phyloP scores from a whole-genome alignment of 345 rosid genomes.

The Aquilaria yunnanensis region DNA sequence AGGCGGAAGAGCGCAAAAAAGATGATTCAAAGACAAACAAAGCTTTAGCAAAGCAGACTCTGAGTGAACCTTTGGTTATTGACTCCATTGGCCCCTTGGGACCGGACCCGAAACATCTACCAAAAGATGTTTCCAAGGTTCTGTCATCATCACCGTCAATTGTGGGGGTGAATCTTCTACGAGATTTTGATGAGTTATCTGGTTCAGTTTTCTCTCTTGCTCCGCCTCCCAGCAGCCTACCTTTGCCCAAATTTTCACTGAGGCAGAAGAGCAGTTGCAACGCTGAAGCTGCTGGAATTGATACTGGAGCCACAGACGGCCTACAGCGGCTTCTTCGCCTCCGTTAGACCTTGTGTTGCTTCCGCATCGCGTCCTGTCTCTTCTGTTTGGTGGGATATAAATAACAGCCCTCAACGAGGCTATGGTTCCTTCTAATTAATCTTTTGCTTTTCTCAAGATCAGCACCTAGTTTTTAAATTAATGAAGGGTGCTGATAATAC shows the following conservation, averaged over 20 bases:
- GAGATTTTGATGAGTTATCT: slow-evolving; percentile 26
- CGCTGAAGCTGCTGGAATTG: slow-evolving; percentile 45
- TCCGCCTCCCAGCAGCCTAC: slow-evolving; percentile 75
- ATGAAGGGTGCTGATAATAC: neutral
- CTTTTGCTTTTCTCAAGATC: slow-evolving; percentile 9
- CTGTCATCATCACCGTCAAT: neutral
- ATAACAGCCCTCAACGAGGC: slow-evolving; percentile 18
- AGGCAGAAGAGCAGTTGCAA: slow-evolving; percentile 53
- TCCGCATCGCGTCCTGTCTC: neutral
- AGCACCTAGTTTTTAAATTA: slow-evolving; percentile 27
- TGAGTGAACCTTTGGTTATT: slow-evolving; percentile 1
- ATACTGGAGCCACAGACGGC: slow-evolving; percentile 49
- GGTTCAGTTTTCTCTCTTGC: slow-evolving; percentile 34
- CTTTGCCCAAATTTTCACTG: slow-evolving; percentile 60
- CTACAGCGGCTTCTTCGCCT: slow-evolving; percentile 66
- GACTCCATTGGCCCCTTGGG: slow-evolving; percentile 22
- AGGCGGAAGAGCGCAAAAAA: slow-evolving; percentile 8
- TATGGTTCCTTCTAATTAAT: slow-evolving; percentile 8
- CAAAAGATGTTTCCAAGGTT: slow-evolving; percentile 26
- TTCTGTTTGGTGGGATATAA: slow-evolving; percentile 1
- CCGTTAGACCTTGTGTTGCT: slow-evolving; percentile 31
- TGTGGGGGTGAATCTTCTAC: slow-evolving; percentile 6
- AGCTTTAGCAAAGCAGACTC: slow-evolving; percentile 1
- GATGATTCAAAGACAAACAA: neutral
- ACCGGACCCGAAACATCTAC: slow-evolving; percentile 46